These are phyloP conservation scores for Nicotiana undulata DNA, from an alignment of 257 asterid genomes.

Conservation along the genomic window DNA sequence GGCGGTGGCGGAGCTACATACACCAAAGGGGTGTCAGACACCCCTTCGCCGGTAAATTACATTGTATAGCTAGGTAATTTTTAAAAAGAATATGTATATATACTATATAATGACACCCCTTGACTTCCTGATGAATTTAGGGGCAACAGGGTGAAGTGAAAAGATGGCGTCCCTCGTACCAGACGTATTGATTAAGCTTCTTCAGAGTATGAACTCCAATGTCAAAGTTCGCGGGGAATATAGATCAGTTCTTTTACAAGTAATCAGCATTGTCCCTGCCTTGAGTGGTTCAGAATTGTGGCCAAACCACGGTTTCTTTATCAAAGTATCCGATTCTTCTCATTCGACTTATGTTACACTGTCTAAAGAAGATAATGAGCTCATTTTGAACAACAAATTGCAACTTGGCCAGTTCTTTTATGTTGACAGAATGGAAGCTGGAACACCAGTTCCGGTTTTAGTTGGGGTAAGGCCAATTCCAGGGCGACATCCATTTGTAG, in stretches of 20 bases:
- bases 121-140: too few species aligned
- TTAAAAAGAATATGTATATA: too few species aligned
- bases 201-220: constrained; percentile 59
- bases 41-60: too few species aligned
- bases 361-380: constrained; percentile 59
- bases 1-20: too few species aligned
- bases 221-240: constrained; percentile 65
- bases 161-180: constrained; percentile 78
- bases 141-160: not conserved
- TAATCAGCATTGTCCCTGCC: constrained; percentile 87
- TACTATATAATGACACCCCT: too few species aligned
- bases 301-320: constrained; percentile 83
- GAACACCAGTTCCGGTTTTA: constrained; percentile 65
- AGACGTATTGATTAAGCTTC: constrained; percentile 76
- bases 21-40: too few species aligned
- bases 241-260: constrained; percentile 66
- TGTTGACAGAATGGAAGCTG: constrained; percentile 66
- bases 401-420: constrained; percentile 87
- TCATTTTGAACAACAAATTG: constrained; percentile 74
- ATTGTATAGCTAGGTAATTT: too few species aligned
- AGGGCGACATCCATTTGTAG: constrained; percentile 74
- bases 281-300: constrained; percentile 57
- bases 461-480: constrained; percentile 77
- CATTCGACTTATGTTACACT: constrained; percentile 77
- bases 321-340: constrained; percentile 87